Evolutionary conservation across 2,329 filamentous ascomycete species (phyloP), one percentile per base, ranked within the genome.

Genomic region (Fusarium chaquense): DNA sequence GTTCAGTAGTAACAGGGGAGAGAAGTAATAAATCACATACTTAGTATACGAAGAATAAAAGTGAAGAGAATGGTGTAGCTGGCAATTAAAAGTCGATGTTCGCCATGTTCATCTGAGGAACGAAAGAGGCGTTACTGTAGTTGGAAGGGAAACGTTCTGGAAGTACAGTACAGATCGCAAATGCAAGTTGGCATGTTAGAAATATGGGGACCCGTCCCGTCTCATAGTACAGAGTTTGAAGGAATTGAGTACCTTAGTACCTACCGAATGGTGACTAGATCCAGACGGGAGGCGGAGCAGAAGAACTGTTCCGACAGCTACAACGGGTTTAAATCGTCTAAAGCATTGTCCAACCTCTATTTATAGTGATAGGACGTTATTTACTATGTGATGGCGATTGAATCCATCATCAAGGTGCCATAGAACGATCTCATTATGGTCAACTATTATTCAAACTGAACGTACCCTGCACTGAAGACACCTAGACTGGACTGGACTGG

Each of bases 171-270:
- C 73, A 75, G 70, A 73, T 75, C 68, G 70, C 63, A 70, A 70
- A 45, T 73, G 71, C 74, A 76, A 76, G 67, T 73, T 77, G 75
- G 73, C 74, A 73, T 69, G 71, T 73, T 69, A 59, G 62, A 72
- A 71, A 65, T 61, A 66, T 63, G 65, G 57, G 35, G 46, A 63
- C 62, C 65, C 56, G 51, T 63, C 20, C 22, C 4, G 26, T 16
- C n/a, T 30, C 44, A 46, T 26, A 24, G 24, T 10, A 52, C 49
- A 24, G 35, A 40, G 33, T 38, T 40, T 38, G 52, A 59, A 59
- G 24, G 53, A 65, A 52, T 65, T 33, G 10, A 35, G 24, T 65
- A 65, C 40, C 20, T 43, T 6, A 32, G 28, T 65, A 65, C 40
- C 40, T 43, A 43, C 62, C 35, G 30, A 28, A n/a, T 28, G 13